These are phyloP conservation scores for Salvia hispanica DNA, from an alignment of 257 asterid genomes.

Conservation along the genomic window DNA sequence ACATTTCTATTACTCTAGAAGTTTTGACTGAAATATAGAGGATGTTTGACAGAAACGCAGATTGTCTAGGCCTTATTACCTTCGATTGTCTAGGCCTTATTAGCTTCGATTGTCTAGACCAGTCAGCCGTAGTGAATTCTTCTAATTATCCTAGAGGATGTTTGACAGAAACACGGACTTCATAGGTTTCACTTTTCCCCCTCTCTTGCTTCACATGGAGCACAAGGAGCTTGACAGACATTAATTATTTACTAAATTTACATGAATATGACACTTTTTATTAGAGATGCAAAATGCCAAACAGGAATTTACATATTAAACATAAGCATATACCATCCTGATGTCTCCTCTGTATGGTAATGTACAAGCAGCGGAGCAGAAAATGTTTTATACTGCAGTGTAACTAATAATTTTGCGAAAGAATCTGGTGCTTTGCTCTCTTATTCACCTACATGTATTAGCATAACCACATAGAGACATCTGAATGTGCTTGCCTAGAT, in stretches of 20 bases:
- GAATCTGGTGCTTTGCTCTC: conserved; percentile 2
- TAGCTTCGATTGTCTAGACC: too few relatives aligned
- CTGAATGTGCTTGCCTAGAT: background rate
- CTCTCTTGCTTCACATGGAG: background rate
- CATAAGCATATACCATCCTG: background rate
- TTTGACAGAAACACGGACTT: conserved; percentile 7
- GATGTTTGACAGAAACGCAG: too few relatives aligned
- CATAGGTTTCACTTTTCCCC: background rate
- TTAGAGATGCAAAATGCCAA: background rate
- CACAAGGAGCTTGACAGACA: background rate
- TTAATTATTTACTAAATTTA: conserved; percentile 8
- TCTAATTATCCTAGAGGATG: background rate
- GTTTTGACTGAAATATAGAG: too few relatives aligned
- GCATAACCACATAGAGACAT: conserved; percentile 12
- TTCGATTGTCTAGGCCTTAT: too few relatives aligned
- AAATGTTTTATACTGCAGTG: background rate
- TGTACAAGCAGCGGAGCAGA: conserved; percentile 11
- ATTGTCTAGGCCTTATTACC: too few relatives aligned
- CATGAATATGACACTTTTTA: background rate
- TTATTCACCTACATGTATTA: conserved; percentile 20
- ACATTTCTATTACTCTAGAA: background rate
- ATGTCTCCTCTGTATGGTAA: background rate
- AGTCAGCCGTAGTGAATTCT: background rate
- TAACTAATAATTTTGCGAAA: conserved; percentile 4
- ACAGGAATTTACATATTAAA: background rate